Evolutionary conservation across 768 basidiomycete genomes (phyloP).

Genomic region (Cystobasidium ongulense): DNA sequence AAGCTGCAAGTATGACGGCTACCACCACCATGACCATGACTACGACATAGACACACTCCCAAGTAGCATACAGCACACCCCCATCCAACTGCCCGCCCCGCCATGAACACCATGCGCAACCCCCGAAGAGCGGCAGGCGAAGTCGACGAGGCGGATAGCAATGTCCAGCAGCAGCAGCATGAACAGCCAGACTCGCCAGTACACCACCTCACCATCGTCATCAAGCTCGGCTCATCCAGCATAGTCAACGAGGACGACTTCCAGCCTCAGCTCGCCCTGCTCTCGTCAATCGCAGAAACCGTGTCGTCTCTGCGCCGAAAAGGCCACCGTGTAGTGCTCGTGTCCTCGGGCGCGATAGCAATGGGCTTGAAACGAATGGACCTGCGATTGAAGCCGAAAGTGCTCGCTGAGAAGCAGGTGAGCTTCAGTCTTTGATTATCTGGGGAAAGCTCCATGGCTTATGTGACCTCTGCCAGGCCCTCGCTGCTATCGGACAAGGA

Average conservation of each 20-base stretch:
- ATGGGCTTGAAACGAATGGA: slow-evolving; percentile 90
- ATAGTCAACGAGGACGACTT: slow-evolving; percentile 85
- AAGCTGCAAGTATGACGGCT: too few species aligned
- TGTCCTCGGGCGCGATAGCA: slow-evolving; percentile 95
- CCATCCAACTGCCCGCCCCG: too few species aligned
- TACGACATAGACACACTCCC: too few species aligned
- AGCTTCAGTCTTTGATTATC: slow-evolving; percentile 36
- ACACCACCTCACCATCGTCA: slow-evolving; percentile 58
- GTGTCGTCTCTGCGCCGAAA: slow-evolving; percentile 64
- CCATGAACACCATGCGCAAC: slow-evolving; percentile 7
- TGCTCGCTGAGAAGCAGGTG: slow-evolving; percentile 82
- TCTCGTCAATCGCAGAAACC: slow-evolving; percentile 87
- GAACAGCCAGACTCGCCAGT: background rate
- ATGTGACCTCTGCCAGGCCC: slow-evolving; percentile 54
- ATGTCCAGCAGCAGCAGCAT: background rate
- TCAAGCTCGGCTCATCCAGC: slow-evolving; percentile 93
- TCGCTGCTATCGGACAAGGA: slow-evolving; percentile 95
- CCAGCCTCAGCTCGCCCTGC: slow-evolving; percentile 77
- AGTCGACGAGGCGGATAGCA: background rate
- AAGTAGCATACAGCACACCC: too few species aligned
- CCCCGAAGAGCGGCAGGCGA: background rate
- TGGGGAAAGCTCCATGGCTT: background rate
- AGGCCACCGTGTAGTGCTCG: slow-evolving; percentile 90
- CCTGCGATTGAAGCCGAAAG: slow-evolving; percentile 68
- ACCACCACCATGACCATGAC: too few species aligned